These are phyloP conservation scores for Aspergillus ruber DNA, from an alignment of 2,329 filamentous ascomycete genomes.

Conservation along the genomic window DNA sequence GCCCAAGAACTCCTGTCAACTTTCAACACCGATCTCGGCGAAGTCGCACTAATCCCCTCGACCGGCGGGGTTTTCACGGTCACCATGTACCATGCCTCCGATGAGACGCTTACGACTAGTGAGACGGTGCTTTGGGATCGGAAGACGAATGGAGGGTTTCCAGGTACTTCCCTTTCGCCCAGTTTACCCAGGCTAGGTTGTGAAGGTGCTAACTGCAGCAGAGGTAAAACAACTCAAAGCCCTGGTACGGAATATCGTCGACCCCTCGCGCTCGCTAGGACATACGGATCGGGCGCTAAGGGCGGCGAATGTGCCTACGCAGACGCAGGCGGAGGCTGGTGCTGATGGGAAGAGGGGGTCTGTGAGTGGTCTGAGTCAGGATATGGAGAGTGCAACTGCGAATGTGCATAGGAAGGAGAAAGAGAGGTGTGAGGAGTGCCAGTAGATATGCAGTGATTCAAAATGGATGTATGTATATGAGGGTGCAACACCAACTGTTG, in stretches of 20 bases:
- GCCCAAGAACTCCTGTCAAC: constrained; percentile 94
- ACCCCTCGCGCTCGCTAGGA: constrained; percentile 70
- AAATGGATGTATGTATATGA: too few relatives aligned
- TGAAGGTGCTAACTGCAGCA: constrained; percentile 9
- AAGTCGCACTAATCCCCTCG: constrained; percentile 77
- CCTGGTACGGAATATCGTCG: constrained; percentile 71
- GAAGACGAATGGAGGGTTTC: constrained; percentile 80
- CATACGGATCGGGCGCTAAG: constrained; percentile 62
- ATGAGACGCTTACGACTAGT: constrained; percentile 25
- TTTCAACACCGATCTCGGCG: constrained; percentile 74
- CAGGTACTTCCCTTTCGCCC: constrained; percentile 43
- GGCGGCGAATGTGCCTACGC: constrained; percentile 1
- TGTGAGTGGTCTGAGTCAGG: neutral
- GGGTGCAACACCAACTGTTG: too few relatives aligned
- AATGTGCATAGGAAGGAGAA: constrained; percentile 6
- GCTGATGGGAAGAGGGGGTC: constrained; percentile 26
- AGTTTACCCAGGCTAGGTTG: neutral
- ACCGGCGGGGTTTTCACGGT: constrained; percentile 82
- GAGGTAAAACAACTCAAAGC: constrained; percentile 90
- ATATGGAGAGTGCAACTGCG: constrained; percentile 1
- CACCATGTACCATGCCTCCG: constrained; percentile 45
- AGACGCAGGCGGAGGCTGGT: constrained; percentile 21
- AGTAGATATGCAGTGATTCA: constrained; percentile 3
- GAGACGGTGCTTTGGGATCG: constrained; percentile 76
- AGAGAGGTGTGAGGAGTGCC: constrained; percentile 22